Evolutionary conservation across 176 grass and related monocot species (phyloP).

Genomic region (Triticum aestivum): DNA sequence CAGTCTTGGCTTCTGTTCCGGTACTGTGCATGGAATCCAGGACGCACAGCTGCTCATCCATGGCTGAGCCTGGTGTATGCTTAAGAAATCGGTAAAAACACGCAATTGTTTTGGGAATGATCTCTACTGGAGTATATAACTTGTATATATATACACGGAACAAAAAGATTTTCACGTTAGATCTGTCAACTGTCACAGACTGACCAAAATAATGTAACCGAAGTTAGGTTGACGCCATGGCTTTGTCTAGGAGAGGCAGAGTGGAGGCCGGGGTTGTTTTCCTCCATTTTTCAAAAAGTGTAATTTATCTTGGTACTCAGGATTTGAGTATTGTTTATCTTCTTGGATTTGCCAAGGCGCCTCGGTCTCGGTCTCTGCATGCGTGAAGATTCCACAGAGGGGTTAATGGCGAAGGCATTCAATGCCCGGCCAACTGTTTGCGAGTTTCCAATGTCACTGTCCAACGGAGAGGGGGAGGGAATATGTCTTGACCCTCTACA

Average conservation of each 20-base stretch:
- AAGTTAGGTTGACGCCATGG: neutral
- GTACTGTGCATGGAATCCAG: neutral
- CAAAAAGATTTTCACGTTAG: neutral
- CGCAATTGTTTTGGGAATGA: no score
- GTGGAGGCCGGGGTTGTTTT: no score
- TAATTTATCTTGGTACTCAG: no score
- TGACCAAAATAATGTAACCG: neutral
- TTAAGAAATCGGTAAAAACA: no score
- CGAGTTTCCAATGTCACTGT: conserved; percentile 56
- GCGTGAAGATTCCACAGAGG: conserved; percentile 37
- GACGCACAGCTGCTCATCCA: neutral
- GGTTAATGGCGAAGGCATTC: conserved; percentile 41
- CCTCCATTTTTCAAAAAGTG: no score
- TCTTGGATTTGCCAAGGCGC: neutral
- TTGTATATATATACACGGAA: neutral
- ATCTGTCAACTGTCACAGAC: neutral
- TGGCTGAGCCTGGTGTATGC: neutral
- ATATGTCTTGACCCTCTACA: conserved; percentile 59
- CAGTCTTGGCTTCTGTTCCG: neutral
- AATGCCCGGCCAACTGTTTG: conserved; percentile 47
- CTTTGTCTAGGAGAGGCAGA: neutral
- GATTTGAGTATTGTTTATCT: no score
- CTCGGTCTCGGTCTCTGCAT: neutral
- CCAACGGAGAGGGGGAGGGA: conserved; percentile 27
- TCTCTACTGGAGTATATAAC: no score